These are phyloP conservation scores for Dactylellina leptospora DNA, from an alignment of 2,329 filamentous ascomycete species.

Conservation along the genomic window DNA sequence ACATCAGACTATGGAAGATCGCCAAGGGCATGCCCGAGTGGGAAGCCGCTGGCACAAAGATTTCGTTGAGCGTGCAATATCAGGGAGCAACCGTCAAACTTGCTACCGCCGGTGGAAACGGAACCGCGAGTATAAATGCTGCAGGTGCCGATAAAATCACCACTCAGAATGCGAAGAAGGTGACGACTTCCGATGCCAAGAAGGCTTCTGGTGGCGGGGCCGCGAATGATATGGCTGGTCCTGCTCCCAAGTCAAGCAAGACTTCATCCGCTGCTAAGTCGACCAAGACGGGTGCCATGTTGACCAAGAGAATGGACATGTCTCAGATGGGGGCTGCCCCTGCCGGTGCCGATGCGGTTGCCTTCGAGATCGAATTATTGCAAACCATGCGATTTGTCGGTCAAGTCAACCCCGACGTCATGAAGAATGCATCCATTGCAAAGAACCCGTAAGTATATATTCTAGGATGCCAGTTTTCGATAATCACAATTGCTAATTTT, in stretches of 20 bases:
- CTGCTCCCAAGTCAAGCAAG: slow-evolving; percentile 50
- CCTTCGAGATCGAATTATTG: slow-evolving; percentile 59
- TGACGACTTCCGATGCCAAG: not conserved
- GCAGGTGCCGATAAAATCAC: not conserved
- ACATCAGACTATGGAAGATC: slow-evolving; percentile 77
- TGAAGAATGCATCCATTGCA: slow-evolving; percentile 60
- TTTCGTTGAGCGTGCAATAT: slow-evolving; percentile 62
- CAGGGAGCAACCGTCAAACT: slow-evolving; percentile 61
- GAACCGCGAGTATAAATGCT: not conserved
- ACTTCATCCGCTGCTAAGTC: slow-evolving; percentile 33
- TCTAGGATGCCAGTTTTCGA: not conserved
- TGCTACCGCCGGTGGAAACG: slow-evolving; percentile 57
- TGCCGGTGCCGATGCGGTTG: slow-evolving; percentile 53
- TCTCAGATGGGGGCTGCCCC: slow-evolving; percentile 21
- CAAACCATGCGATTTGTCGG: slow-evolving; percentile 75
- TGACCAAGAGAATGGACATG: slow-evolving; percentile 60
- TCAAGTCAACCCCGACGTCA: slow-evolving; percentile 69
- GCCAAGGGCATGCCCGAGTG: slow-evolving; percentile 67
- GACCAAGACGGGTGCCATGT: slow-evolving; percentile 14
- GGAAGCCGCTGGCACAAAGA: slow-evolving; percentile 61
- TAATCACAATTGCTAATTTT: slow-evolving; percentile 1
- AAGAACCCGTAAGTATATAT: slow-evolving; percentile 41
- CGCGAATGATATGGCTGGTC: not conserved
- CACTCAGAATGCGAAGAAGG: not conserved
- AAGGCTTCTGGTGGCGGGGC: slow-evolving; percentile 1